Percentiles rank a stretch among this genome's conserved stretches.
Conservation (phyloP, 192 early-diverging fungal genomes). For the Coemansia sp. region DNA sequence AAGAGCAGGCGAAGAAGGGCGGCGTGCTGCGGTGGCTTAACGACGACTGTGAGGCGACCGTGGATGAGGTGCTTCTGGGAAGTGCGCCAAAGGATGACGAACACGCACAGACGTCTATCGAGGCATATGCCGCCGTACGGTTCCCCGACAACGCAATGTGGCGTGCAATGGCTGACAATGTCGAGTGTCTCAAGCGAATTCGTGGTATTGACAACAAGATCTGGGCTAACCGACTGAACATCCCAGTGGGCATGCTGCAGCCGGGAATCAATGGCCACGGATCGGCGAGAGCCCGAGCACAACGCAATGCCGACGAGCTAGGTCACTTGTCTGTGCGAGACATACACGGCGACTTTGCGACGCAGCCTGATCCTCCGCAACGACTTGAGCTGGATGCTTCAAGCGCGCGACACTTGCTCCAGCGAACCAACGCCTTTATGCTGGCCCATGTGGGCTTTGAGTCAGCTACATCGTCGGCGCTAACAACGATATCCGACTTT, state of each 20-base stretch:
- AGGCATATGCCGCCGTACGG: slow-evolving; percentile 45
- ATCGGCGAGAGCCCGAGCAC: slow-evolving; percentile 4
- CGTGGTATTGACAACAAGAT: slow-evolving; percentile 66
- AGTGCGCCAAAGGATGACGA: not conserved
- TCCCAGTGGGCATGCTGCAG: slow-evolving; percentile 35
- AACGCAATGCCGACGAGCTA: slow-evolving; percentile 9
- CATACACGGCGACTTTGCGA: slow-evolving; percentile 28
- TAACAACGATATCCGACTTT: slow-evolving; percentile 78
- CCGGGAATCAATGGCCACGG: not conserved
- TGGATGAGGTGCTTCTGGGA: slow-evolving; percentile 8
- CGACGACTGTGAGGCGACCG: slow-evolving; percentile 48
- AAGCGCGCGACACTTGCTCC: slow-evolving; percentile 63
- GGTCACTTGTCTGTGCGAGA: slow-evolving; percentile 12
- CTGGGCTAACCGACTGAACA: slow-evolving; percentile 58
- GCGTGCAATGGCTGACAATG: slow-evolving; percentile 56
- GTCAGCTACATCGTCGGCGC: slow-evolving; percentile 64
- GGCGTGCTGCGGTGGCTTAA: slow-evolving; percentile 53
- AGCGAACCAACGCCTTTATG: slow-evolving; percentile 66
- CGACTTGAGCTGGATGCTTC: slow-evolving; percentile 61
- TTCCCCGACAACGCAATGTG: slow-evolving; percentile 54
- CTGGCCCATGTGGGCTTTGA: slow-evolving; percentile 92
- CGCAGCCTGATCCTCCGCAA: slow-evolving; percentile 43
- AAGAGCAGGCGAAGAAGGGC: slow-evolving; percentile 21
- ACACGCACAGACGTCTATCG: slow-evolving; percentile 20
- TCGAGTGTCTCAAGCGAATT: slow-evolving; percentile 58